Conservation (phyloP, 2,329 filamentous ascomycete species). For the Penicillium glabrum region DNA sequence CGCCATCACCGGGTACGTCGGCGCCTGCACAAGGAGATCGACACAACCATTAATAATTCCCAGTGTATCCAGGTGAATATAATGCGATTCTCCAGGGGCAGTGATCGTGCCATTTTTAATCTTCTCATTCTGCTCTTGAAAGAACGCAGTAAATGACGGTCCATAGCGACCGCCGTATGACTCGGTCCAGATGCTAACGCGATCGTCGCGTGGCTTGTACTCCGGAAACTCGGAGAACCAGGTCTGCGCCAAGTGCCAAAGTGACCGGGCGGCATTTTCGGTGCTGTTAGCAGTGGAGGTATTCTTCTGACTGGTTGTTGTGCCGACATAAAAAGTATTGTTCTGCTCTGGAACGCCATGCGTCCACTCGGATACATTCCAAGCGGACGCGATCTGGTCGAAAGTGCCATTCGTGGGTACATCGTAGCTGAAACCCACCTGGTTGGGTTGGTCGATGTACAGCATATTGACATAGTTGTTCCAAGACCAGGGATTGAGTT, state of each 20-base stretch:
- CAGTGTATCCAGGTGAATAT: slow-evolving; percentile 53
- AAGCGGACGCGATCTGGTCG: slow-evolving; percentile 26
- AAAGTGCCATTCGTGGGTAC: slow-evolving; percentile 41
- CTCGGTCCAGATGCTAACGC: slow-evolving; percentile 47
- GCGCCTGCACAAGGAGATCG: slow-evolving; percentile 51
- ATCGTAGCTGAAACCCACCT: slow-evolving; percentile 60
- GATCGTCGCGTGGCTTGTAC: slow-evolving; percentile 59
- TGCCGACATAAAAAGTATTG: slow-evolving; percentile 54
- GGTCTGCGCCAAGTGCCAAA: slow-evolving; percentile 61
- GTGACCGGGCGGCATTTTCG: slow-evolving; percentile 53
- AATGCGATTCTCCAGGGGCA: slow-evolving; percentile 26
- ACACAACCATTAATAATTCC: slow-evolving; percentile 59
- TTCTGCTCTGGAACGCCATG: slow-evolving; percentile 47
- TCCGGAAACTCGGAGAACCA: slow-evolving; percentile 65
- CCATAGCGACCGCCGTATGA: slow-evolving; percentile 49
- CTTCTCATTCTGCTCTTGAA: slow-evolving; percentile 44
- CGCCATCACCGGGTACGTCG: slow-evolving; percentile 52
- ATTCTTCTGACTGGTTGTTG: slow-evolving; percentile 48
- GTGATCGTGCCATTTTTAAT: slow-evolving; percentile 34
- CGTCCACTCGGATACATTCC: slow-evolving; percentile 27
- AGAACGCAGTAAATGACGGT: slow-evolving; percentile 40
- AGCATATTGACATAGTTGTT: slow-evolving; percentile 66
- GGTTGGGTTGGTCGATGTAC: slow-evolving; percentile 67
- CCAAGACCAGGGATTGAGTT: slow-evolving; percentile 61
- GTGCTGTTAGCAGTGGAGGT: slow-evolving; percentile 52